A percentile compares a stretch with the other conserved stretches of the same genome.
phyloP scores from a whole-genome alignment of 371 early-diverging fungal species.

The Cokeromyces recurvatus region DNA sequence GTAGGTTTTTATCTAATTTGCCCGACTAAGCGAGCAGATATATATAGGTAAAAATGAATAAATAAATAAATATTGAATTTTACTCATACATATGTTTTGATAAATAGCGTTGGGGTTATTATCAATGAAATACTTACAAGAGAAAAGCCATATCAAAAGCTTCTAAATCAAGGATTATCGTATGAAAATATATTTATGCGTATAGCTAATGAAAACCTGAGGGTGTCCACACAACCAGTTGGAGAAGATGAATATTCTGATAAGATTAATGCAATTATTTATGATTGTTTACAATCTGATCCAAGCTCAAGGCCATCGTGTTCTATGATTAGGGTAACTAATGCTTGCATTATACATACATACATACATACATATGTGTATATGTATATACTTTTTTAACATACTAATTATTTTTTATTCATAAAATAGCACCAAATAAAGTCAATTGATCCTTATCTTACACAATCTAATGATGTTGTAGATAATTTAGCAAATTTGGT shows the following conservation, averaged over 20 bases:
- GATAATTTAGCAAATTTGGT: slow-evolving; percentile 49
- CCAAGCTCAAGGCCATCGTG: background rate
- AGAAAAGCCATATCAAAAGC: slow-evolving; percentile 23
- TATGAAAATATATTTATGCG: background rate
- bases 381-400: too few species aligned
- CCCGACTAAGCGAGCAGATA: slow-evolving; percentile 36
- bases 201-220: background rate
- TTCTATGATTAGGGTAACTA: background rate
- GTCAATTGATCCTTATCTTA: slow-evolving; percentile 40
- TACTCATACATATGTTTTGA: background rate
- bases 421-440: slow-evolving; percentile 24
- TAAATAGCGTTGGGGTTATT: slow-evolving; percentile 34
- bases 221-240: background rate
- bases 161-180: background rate
- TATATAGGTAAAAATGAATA: slow-evolving; percentile 18
- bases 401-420: too few species aligned
- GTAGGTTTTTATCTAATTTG: slow-evolving; percentile 21
- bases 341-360: too few species aligned
- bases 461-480: slow-evolving; percentile 38
- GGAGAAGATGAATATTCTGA: slow-evolving; percentile 33
- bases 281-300: slow-evolving; percentile 20
- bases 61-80: background rate
- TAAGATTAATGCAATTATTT: slow-evolving; percentile 30
- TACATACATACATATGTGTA: too few species aligned
- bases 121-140: slow-evolving; percentile 45